A percentile compares a stretch with the other conserved stretches of the same genome.
Conservation (phyloP, 1,284 basidiomycete genomes). For the Apiotrichum sp. region DNA sequence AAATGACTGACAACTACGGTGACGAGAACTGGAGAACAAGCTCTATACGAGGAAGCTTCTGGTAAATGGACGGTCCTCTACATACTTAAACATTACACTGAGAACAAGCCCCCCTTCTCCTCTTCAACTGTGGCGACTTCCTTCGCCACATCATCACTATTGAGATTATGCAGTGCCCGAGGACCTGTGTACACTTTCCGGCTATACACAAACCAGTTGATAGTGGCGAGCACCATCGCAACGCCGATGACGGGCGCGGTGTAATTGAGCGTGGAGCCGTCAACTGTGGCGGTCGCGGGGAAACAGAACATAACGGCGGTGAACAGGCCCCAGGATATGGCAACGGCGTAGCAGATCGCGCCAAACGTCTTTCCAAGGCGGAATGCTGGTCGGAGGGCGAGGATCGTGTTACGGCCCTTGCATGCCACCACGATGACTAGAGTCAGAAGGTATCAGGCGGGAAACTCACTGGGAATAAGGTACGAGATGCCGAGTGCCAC, state of each 20-base stretch:
- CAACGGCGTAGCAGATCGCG: conserved; percentile 37
- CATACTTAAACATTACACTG: too few species aligned
- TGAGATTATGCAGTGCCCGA: too few species aligned
- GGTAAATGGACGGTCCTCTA: too few species aligned
- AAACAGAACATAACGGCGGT: conserved; percentile 52
- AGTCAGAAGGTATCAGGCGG: conserved; percentile 33
- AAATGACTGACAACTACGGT: too few species aligned
- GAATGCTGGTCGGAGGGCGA: conserved; percentile 34
- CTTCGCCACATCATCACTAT: too few species aligned
- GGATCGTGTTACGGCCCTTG: conserved; percentile 40
- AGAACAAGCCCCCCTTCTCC: too few species aligned
- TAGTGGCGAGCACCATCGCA: conserved; percentile 31
- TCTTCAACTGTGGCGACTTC: too few species aligned
- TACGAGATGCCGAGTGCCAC: conserved; percentile 50
- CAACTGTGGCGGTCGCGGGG: conserved; percentile 47
- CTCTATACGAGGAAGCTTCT: too few species aligned
- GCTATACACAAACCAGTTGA: conserved; percentile 43
- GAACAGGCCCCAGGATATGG: conserved; percentile 45
- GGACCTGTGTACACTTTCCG: conserved; percentile 18
- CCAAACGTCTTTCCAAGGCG: conserved; percentile 38
- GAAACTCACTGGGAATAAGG: conserved; percentile 43
- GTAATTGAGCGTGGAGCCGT: conserved; percentile 48
- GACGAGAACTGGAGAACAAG: too few species aligned
- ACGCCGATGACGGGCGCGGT: conserved; percentile 40
- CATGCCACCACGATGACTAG: too few species aligned